Conservation (phyloP, 108 stramenopile species). For the Skeletonema marinoi region DNA sequence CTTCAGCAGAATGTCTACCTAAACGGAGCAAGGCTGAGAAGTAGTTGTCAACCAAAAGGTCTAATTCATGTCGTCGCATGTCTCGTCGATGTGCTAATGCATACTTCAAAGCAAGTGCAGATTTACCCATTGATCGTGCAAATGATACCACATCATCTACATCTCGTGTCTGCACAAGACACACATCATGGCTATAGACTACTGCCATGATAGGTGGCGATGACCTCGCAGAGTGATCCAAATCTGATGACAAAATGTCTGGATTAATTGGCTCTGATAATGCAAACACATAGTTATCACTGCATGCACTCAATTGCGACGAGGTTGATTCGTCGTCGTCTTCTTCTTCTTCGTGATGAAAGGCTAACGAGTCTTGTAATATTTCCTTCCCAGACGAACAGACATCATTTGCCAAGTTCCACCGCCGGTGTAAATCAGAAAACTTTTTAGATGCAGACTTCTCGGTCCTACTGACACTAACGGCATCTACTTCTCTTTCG, state of each 20-base stretch:
- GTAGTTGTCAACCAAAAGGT: conserved; percentile 64
- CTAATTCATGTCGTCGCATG: conserved; percentile 57
- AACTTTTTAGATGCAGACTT: conserved; percentile 34
- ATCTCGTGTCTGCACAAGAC: conserved; percentile 58
- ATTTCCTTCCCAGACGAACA: conserved; percentile 37
- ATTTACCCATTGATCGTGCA: conserved; percentile 54
- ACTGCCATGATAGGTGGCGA: conserved; percentile 68
- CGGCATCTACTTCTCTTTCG: conserved; percentile 19
- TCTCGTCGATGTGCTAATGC: conserved; percentile 60
- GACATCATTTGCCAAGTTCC: conserved; percentile 57
- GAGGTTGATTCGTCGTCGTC: conserved; percentile 29
- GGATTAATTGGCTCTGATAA: conserved; percentile 28
- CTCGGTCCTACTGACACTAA: background rate
- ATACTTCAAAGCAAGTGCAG: conserved; percentile 62
- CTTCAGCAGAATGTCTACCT: background rate
- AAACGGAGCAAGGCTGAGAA: conserved; percentile 59
- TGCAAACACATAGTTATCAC: conserved; percentile 80
- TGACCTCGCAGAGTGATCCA: conserved; percentile 13
- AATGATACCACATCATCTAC: conserved; percentile 77
- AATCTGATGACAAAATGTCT: conserved; percentile 11
- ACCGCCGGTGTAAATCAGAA: conserved; percentile 66
- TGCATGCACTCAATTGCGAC: conserved; percentile 58
- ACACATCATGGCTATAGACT: conserved; percentile 46
- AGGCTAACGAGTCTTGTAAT: conserved; percentile 31
- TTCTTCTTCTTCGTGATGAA: conserved; percentile 27